These are phyloP conservation scores for Boechera divaricarpa DNA, from an alignment of 345 rosid genomes.

Conservation along the genomic window DNA sequence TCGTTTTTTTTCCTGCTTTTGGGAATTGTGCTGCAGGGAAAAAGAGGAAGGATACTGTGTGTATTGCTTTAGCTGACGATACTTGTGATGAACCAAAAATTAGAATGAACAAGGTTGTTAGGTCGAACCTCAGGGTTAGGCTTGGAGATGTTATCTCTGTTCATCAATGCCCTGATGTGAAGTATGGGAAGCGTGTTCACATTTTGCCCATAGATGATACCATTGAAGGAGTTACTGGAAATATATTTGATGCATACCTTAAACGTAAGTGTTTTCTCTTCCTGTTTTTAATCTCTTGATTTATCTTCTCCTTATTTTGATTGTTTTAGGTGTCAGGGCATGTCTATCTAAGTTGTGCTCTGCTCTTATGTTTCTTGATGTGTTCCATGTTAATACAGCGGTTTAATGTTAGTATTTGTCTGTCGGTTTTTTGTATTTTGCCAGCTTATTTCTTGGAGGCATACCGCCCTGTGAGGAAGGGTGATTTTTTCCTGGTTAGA, in stretches of 20 bases:
- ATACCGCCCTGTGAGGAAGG: conserved; percentile 71
- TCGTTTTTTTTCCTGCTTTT: neutral
- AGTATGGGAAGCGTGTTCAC: conserved; percentile 74
- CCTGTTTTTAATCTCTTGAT: neutral
- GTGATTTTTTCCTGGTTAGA: conserved; percentile 68
- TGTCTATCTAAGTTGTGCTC: neutral
- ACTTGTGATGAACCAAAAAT: conserved; percentile 61
- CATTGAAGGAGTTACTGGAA: conserved; percentile 71
- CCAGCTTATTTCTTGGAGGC: conserved; percentile 76
- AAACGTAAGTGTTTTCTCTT: conserved; percentile 53
- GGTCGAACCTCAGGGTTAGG: conserved; percentile 68
- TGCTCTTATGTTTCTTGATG: neutral
- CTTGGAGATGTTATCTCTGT: conserved; percentile 75
- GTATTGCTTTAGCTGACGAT: conserved; percentile 76
- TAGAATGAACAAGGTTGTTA: conserved; percentile 74
- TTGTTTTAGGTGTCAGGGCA: no score
- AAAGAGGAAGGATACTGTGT: conserved; percentile 70
- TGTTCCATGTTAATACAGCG: neutral
- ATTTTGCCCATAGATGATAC: conserved; percentile 73
- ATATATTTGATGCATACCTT: conserved; percentile 65
- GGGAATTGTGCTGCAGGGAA: conserved; percentile 49
- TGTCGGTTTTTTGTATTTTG: conserved; percentile 1
- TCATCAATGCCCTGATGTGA: conserved; percentile 74
- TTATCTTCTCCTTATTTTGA: neutral
- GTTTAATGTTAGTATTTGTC: neutral